Evolutionary conservation across 148 eudicot species (phyloP), one percentile per base, ranked within the genome.

Genomic region (Suaeda aralocaspica): DNA sequence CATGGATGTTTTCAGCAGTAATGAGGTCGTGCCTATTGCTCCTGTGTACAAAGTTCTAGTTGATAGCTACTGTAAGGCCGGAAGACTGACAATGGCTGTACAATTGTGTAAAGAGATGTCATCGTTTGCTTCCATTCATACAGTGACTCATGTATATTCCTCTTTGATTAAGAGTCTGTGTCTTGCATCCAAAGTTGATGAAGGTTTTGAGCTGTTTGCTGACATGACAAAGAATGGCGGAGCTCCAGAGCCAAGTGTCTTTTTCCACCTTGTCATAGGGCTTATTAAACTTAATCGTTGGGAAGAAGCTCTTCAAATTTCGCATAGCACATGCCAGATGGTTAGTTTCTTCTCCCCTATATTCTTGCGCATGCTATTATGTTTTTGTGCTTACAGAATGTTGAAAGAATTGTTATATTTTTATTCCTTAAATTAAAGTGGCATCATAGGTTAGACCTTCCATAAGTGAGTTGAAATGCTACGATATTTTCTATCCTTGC

Each of bases 241-340:
- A 58, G 64, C 73, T 75, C 88, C 86, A 39, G 89, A 91, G 75
- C 73, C 87, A 64, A 74, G 78, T 21, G 57, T 72, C 59, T 72
- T 87, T 74, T 81, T 75, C 72, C 53, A 79, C 78, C 87, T 91
- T 42, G 82, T 93, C 64, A 77, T 79, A 66, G 96, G 88, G 72
- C 92, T 93, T 68, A 44, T 84, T 48, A 91, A 68, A 69, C 79
- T 74, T 28, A 76, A 87, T 76, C 78, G 84, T 64, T 93, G 96
- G 96, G 97, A 82, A 29, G 95, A 91, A 73, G 98, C 97, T 63
- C 80, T 91, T 77, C 73, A 84, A 74, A 84, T 91, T 65, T 88
- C 92, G 8, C 77, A 89, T 64, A 77, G 87, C 77, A 53, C 87
- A 72, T 83, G 92, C 79, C 45, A 76, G 76, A 82, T 82, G 97